Evolutionary conservation across 2,329 filamentous ascomycete species (phyloP).

Genomic region (Colletotrichum ledebouriae): DNA sequence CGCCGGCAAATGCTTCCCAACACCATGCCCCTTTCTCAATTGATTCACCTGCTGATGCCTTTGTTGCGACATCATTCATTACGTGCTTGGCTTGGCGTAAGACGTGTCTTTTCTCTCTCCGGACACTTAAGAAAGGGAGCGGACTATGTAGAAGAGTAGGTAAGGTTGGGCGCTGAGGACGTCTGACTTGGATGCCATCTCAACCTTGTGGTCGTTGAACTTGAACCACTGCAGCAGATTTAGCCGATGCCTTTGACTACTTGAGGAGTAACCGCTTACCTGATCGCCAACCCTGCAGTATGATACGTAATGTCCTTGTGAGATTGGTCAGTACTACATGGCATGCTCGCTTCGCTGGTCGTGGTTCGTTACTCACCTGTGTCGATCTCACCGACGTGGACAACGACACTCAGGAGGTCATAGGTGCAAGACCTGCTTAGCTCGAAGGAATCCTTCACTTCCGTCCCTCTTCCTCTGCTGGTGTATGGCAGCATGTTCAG

Average conservation of each 20-base stretch:
- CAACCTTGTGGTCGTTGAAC: conserved; percentile 95
- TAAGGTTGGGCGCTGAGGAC: conserved; percentile 91
- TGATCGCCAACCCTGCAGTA: conserved; percentile 86
- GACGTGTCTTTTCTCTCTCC: no score
- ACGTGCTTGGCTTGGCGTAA: conserved; percentile 8
- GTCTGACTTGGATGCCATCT: conserved; percentile 84
- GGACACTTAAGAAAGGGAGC: conserved; percentile 64
- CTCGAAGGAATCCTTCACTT: conserved; percentile 65
- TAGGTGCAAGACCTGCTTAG: conserved; percentile 80
- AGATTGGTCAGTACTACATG: conserved; percentile 9
- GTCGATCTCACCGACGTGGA: conserved; percentile 93
- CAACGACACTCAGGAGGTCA: conserved; percentile 89
- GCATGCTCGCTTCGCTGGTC: background rate
- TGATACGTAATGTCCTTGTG: conserved; percentile 81
- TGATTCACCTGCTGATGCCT: conserved; percentile 4
- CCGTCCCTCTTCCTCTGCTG: conserved; percentile 69
- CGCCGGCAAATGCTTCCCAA: conserved; percentile 37
- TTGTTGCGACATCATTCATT: background rate
- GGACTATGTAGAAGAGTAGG: conserved; percentile 86
- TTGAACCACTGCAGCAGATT: conserved; percentile 80
- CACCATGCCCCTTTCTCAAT: background rate
- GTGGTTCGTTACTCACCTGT: conserved; percentile 79
- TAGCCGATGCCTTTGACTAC: conserved; percentile 44
- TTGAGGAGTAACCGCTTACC: conserved; percentile 54
- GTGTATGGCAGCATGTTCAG: conserved; percentile 95